Evolutionary conservation across 805 yeast genomes (phyloP).

Genomic region (Diddensiella transvaalensis): DNA sequence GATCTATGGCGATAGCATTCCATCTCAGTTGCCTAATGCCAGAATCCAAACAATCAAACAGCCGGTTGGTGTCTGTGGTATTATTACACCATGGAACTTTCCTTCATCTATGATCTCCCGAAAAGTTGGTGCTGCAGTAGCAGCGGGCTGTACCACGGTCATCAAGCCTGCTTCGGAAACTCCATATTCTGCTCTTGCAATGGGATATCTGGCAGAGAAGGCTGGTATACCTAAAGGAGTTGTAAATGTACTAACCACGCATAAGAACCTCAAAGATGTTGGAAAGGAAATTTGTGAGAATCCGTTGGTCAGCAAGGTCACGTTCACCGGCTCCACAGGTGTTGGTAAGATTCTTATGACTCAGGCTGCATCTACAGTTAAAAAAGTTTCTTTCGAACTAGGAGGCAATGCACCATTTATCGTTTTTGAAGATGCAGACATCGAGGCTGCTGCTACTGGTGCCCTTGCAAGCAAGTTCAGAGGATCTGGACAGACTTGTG

Average conservation of each 20-base stretch:
- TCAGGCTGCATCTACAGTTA: slow-evolving; percentile 58
- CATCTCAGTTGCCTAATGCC: slow-evolving; percentile 45
- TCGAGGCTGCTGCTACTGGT: slow-evolving; percentile 64
- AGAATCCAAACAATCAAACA: slow-evolving; percentile 60
- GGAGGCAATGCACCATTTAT: slow-evolving; percentile 84
- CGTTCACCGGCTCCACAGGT: slow-evolving; percentile 76
- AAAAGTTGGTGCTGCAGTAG: slow-evolving; percentile 71
- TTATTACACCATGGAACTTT: slow-evolving; percentile 82
- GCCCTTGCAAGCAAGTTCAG: slow-evolving; percentile 68
- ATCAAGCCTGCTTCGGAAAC: slow-evolving; percentile 77
- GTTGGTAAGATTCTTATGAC: slow-evolving; percentile 68
- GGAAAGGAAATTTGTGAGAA: slow-evolving; percentile 60
- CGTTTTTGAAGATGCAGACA: slow-evolving; percentile 70
- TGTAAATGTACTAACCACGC: slow-evolving; percentile 55
- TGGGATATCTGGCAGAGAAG: slow-evolving; percentile 54
- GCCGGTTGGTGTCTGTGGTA: slow-evolving; percentile 80
- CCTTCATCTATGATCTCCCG: slow-evolving; percentile 77
- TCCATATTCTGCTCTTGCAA: slow-evolving; percentile 67
- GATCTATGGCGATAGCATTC: slow-evolving; percentile 60
- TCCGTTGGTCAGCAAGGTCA: slow-evolving; percentile 55
- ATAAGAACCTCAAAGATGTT: slow-evolving; percentile 34
- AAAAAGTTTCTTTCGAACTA: slow-evolving; percentile 69
- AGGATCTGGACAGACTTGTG: slow-evolving; percentile 80
- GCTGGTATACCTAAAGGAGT: slow-evolving; percentile 76
- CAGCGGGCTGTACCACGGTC: slow-evolving; percentile 76